Conservation (phyloP, 2,329 filamentous ascomycete genomes). For the Diaporthe sp. region DNA sequence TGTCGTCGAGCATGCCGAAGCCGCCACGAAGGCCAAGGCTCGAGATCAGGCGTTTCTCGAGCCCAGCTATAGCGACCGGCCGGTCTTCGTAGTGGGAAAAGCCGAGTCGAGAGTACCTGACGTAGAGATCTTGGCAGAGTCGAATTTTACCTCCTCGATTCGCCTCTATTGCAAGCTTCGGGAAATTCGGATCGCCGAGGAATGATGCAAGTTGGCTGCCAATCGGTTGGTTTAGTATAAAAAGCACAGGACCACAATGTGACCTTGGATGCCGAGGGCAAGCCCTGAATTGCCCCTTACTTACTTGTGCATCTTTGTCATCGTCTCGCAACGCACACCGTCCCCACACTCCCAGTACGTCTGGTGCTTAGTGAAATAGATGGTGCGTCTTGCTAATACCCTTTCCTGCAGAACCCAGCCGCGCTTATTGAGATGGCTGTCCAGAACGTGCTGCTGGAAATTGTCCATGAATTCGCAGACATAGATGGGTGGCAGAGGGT, state of each 20-base stretch:
- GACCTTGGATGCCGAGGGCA: too few relatives aligned
- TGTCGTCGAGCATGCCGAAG: constrained; percentile 50
- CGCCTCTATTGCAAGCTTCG: constrained; percentile 39
- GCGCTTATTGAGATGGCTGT: constrained; percentile 50
- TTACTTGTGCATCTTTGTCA: constrained; percentile 52
- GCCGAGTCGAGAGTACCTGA: constrained; percentile 49
- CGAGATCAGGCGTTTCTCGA: constrained; percentile 48
- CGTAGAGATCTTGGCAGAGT: constrained; percentile 47
- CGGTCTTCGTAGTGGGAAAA: constrained; percentile 47
- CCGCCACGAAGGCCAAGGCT: constrained; percentile 47
- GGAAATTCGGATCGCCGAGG: constrained; percentile 50
- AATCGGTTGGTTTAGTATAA: too few relatives aligned
- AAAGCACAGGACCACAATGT: too few relatives aligned
- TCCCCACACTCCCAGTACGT: constrained; percentile 57
- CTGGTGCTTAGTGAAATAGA: constrained; percentile 54
- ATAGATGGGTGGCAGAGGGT: constrained; percentile 39
- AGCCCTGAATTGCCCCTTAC: constrained; percentile 19
- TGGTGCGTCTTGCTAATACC: constrained; percentile 53
- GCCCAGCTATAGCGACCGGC: constrained; percentile 50
- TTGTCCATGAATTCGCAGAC: constrained; percentile 50
- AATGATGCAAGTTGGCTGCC: constrained; percentile 42
- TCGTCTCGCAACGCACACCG: constrained; percentile 53
- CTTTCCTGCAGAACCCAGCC: constrained; percentile 58
- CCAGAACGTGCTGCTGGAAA: constrained; percentile 50
- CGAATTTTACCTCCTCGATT: constrained; percentile 45